phyloP scores from a whole-genome alignment of 805 yeast genomes.

The Wickerhamiella spandovensis region DNA sequence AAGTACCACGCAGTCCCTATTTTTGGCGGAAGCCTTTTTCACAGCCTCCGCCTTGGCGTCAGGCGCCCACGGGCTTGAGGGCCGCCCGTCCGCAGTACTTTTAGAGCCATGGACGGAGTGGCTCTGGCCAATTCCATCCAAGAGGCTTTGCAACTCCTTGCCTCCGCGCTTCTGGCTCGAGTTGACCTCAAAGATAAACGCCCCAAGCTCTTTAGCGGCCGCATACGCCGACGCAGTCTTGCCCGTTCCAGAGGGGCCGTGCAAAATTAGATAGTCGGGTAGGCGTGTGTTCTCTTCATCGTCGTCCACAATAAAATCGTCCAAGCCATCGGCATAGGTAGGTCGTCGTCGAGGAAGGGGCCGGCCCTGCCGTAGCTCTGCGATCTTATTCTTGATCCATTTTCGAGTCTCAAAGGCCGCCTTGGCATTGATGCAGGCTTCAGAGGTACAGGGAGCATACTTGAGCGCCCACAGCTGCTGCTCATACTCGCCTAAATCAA shows the following conservation, averaged over 20 bases:
- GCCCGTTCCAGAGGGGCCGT: constrained; percentile 66
- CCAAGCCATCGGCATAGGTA: constrained; percentile 7
- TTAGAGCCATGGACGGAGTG: constrained; percentile 45
- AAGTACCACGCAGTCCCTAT: constrained; percentile 54
- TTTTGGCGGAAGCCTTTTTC: constrained; percentile 9
- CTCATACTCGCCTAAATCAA: constrained; percentile 20
- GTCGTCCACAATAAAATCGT: constrained; percentile 22
- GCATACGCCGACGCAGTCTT: constrained; percentile 66
- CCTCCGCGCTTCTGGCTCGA: constrained; percentile 60
- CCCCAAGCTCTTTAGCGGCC: constrained; percentile 44
- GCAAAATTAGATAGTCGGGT: constrained; percentile 29
- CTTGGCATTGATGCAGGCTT: neutral
- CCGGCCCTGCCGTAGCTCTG: constrained; percentile 1
- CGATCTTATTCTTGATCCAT: constrained; percentile 10
- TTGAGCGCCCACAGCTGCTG: constrained; percentile 19
- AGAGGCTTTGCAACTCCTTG: constrained; percentile 47
- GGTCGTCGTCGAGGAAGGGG: constrained; percentile 3
- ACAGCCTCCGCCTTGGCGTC: constrained; percentile 4
- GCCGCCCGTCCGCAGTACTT: neutral
- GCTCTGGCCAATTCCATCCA: constrained; percentile 74
- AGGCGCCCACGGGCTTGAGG: constrained; percentile 10
- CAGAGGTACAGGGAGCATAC: constrained; percentile 14
- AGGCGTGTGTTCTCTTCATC: constrained; percentile 15
- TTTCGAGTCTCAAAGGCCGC: neutral
- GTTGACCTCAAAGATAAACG: constrained; percentile 72